Base-by-base conservation (phyloP, 2,329 filamentous ascomycete species). In the Dactylellina haptotyla region DNA sequence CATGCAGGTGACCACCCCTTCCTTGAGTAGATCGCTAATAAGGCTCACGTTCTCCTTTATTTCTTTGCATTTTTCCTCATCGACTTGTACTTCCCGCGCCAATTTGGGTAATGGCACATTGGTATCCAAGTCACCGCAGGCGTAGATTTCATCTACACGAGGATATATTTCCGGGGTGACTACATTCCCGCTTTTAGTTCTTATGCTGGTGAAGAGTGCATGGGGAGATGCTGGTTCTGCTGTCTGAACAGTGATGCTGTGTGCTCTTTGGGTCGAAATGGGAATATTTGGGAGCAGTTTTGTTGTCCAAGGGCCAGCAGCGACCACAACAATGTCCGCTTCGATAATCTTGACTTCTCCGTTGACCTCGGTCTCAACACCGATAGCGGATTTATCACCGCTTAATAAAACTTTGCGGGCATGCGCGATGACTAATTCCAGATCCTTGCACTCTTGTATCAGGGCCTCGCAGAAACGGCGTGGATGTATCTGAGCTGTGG, bases 401-500 rank as follows among this genome's bases (percentile, higher is more conserved):
- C 43, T n/a, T 4, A 57, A 16, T 14, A 66, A 3, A 30, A 73
- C 25, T 32, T 56, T 66, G n/a, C 61, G 61, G 3, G 20, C 69
- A 39, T 73, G 23, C 2, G 61, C 69, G 3, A 50, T 66, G 18
- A 66, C 18, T 1, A 73, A 6, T 8, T 66, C 18, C 5, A 73
- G 26, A 37, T 66, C 41, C 18, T 50, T 61, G 0, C 46, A 66
- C 46, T 73, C 69, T 46, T 61, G 80, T 69, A 89, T 81, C 12
- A 89, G 82, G 72, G 87, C 34, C 25, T 69, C 56, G 26, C 63
- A 67, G 39, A 75, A 75, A 4, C 3, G 45, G 18, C 61, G 41
- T 3, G 95, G 95, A 78, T 99, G 94, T 1, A 98, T 94, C 81
- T 99, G 95, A 0, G 95, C 91, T 1, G 95, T 98, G 9, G 70